Evolutionary conservation across 176 grass and related monocot species (phyloP).

Genomic region (Themeda triandra): DNA sequence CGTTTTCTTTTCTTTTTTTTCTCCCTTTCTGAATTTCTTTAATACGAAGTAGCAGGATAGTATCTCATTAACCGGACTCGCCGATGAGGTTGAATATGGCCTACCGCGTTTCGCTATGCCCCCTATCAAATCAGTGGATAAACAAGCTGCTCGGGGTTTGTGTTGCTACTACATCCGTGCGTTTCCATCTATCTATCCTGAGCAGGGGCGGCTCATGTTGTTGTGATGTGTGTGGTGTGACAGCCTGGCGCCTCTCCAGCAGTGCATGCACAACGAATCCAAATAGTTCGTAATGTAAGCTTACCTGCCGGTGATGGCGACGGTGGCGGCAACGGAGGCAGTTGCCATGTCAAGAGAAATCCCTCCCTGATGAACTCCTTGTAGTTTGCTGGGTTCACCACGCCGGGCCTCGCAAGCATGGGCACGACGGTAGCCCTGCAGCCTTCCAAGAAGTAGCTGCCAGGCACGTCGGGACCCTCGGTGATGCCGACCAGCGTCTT

Average conservation of each 20-base stretch:
- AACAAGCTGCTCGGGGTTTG: background rate
- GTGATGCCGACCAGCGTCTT: background rate
- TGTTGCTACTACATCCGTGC: too few relatives aligned
- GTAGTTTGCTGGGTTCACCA: background rate
- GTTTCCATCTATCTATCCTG: background rate
- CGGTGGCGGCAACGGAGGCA: background rate
- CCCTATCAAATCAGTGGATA: too few relatives aligned
- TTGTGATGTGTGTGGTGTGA: too few relatives aligned
- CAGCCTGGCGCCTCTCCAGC: too few relatives aligned
- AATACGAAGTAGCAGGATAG: too few relatives aligned
- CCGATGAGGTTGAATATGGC: too few relatives aligned
- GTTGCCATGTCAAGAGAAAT: slow-evolving; percentile 29
- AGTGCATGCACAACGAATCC: too few relatives aligned
- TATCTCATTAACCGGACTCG: too few relatives aligned
- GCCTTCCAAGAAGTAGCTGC: background rate
- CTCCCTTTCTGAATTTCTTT: too few relatives aligned
- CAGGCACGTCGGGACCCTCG: background rate
- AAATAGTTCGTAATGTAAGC: background rate
- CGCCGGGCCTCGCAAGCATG: fast-evolving
- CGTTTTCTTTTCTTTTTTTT: too few relatives aligned
- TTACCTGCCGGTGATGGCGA: background rate
- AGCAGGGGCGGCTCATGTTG: too few relatives aligned
- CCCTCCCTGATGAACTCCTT: background rate
- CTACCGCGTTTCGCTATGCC: too few relatives aligned
- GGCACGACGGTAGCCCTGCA: background rate